Percentiles rank a stretch among this genome's conserved stretches.
Conservation (phyloP, 2,329 filamentous ascomycete genomes). For the Chrysosphaeria jannelii region DNA sequence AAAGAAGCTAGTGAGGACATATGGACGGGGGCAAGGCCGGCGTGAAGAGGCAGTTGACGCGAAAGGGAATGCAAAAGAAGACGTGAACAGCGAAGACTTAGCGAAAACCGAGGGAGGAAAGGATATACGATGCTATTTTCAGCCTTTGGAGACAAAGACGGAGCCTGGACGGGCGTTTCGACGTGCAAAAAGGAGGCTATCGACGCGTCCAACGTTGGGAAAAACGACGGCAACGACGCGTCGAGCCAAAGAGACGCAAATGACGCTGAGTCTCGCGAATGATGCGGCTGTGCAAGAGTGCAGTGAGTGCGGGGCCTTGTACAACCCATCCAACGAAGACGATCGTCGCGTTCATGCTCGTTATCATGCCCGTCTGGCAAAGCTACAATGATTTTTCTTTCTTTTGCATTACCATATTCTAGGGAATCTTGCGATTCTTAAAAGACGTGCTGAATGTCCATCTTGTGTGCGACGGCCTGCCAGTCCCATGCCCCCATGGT, state of each 20-base stretch:
- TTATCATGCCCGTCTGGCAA: slow-evolving; percentile 9
- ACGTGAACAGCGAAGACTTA: too few relatives aligned
- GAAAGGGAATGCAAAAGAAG: too few relatives aligned
- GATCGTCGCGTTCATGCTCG: slow-evolving; percentile 13
- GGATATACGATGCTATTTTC: too few relatives aligned
- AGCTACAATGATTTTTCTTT: too few relatives aligned
- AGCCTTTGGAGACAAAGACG: too few relatives aligned
- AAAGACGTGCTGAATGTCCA: slow-evolving; percentile 25
- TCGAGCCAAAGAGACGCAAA: slow-evolving; percentile 7
- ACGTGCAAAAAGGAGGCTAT: not conserved
- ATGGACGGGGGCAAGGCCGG: not conserved
- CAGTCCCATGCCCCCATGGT: slow-evolving; percentile 32
- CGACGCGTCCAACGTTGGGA: not conserved
- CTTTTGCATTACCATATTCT: not conserved
- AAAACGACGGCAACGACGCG: not conserved
- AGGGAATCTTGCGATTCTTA: too few relatives aligned
- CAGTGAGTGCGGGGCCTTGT: slow-evolving; percentile 13
- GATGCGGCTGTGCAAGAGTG: slow-evolving; percentile 12
- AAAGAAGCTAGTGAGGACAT: not conserved
- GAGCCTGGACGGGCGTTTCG: slow-evolving; percentile 4
- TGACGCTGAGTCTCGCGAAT: slow-evolving; percentile 12
- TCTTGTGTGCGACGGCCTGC: slow-evolving; percentile 21
- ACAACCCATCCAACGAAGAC: slow-evolving; percentile 14
- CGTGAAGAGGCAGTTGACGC: not conserved
- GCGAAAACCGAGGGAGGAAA: too few relatives aligned